Conservation (phyloP, 2,329 filamentous ascomycete genomes). For the Pseudogymnoascus sp. region DNA sequence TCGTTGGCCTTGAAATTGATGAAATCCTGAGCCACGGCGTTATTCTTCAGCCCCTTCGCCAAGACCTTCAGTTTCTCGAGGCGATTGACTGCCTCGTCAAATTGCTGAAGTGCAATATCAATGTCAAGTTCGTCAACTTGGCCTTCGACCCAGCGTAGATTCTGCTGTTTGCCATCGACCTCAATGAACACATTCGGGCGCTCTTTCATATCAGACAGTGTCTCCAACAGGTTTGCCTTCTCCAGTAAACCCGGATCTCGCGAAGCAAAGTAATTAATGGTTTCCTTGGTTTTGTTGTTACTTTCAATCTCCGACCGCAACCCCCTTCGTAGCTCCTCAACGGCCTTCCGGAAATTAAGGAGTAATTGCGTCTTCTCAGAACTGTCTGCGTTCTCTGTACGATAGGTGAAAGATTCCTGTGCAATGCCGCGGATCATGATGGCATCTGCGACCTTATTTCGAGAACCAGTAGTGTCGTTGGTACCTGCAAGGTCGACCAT, state of each 20-base stretch:
- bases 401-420: slow-evolving; percentile 88
- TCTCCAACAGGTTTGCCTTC: slow-evolving; percentile 73
- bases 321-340: slow-evolving; percentile 82
- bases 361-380: slow-evolving; percentile 74
- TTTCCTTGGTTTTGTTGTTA: slow-evolving; percentile 74
- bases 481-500: slow-evolving; percentile 76
- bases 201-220: slow-evolving; percentile 69
- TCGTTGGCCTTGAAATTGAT: slow-evolving; percentile 88
- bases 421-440: slow-evolving; percentile 83
- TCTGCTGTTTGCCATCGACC: slow-evolving; percentile 93
- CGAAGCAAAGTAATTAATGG: slow-evolving; percentile 77
- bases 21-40: slow-evolving; percentile 80
- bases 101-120: slow-evolving; percentile 82
- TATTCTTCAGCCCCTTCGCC: slow-evolving; percentile 73
- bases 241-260: slow-evolving; percentile 69
- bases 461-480: slow-evolving; percentile 47
- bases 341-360: slow-evolving; percentile 83
- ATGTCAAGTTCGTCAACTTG: slow-evolving; percentile 97
- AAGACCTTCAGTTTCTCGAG: slow-evolving; percentile 80
- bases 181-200: slow-evolving; percentile 72
- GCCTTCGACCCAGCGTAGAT: slow-evolving; percentile 87
- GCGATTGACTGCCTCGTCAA: slow-evolving; percentile 73
- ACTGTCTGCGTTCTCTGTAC: slow-evolving; percentile 73
- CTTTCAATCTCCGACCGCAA: slow-evolving; percentile 81
- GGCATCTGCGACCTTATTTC: slow-evolving; percentile 68